Percentiles rank a stretch among this genome's conserved stretches.
These are phyloP conservation scores for Colletotrichum higginsianum DNA, from an alignment of 2,329 filamentous ascomycete genomes.

Conservation along the genomic window DNA sequence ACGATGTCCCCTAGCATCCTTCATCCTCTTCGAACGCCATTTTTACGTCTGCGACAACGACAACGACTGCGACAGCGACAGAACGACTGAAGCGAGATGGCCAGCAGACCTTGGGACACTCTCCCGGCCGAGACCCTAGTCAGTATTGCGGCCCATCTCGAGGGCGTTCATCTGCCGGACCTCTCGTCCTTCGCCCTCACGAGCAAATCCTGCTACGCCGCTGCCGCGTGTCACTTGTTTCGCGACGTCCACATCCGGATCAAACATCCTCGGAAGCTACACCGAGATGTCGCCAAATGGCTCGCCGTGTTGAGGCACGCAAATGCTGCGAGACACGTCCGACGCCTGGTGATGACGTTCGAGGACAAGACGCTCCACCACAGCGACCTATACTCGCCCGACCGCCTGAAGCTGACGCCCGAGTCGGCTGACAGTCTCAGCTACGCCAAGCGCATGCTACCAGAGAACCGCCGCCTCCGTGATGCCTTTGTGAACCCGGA, in stretches of 20 bases:
- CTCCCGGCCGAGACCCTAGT: conserved; percentile 26
- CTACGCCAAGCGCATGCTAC: conserved; percentile 4
- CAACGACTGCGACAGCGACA: neutral
- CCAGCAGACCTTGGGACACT: neutral
- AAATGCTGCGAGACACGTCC: conserved; percentile 12
- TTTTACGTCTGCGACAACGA: neutral
- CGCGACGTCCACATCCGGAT: conserved; percentile 10
- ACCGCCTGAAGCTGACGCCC: neutral
- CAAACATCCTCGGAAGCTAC: conserved; percentile 4
- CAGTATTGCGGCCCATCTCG: conserved; percentile 17
- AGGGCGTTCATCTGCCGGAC: neutral
- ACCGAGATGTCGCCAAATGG: conserved; percentile 13
- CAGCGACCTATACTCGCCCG: conserved; percentile 18
- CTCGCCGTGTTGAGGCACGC: neutral
- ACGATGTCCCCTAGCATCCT: neutral
- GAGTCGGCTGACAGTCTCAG: neutral
- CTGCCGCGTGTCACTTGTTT: conserved; percentile 17
- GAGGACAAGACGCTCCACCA: conserved; percentile 10
- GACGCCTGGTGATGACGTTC: conserved; percentile 11
- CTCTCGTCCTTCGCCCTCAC: conserved; percentile 17
- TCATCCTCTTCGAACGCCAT: neutral
- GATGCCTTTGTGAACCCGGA: conserved; percentile 12
- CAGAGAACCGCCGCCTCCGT: conserved; percentile 14
- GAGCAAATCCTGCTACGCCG: neutral
- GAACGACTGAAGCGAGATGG: conserved; percentile 5